Base-by-base conservation (phyloP, 1,284 basidiomycete genomes). In the Phylloboletellus chloephorus region DNA sequence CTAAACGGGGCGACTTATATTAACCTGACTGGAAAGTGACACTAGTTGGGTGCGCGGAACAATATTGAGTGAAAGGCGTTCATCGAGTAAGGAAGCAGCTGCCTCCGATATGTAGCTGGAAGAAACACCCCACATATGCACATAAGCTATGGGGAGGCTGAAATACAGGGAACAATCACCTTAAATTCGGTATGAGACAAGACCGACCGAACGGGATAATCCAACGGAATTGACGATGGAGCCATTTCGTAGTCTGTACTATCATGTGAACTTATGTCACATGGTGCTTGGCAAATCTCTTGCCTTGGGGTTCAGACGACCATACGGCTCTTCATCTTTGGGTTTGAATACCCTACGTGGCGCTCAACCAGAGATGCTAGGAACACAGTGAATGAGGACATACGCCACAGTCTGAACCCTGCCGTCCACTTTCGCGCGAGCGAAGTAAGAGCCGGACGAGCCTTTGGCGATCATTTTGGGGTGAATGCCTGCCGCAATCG, bases 401-500 rank as follows among this genome's bases (percentile, higher is more conserved):
- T 58, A 88, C 86, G 82, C 86, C 25, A 90, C 78, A 12, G 84
- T 89, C 49, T 85, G 81, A 6, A 87, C 73, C 29, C 70, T 68
- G 12, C 78, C 81, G 12, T 87, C 82, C 20, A 73, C 65, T 62
- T 82, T 87, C 0, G 81, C 78, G 44, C 86, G 76, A 16, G 85
- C 86, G 64, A 92, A 93, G 63, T 93, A 93, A 36, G 83, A 88
- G 0, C 89, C 89, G 10, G 83, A 88, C 3, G 85, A 89, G 8
- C 89, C 89, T 54, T 90, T 90, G 4, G 74, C 65, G 41, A 92
- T 93, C 76, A 93, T 85, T 60, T 89, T 89, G 2, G 90, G 90
- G 52, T 93, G 88, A 33, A 89, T 73, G 11, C 85, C 87, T 24
- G 82, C 79, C 4, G 66, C 50, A 52, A 93, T 88, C 9, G 87